Base-by-base conservation (phyloP, 1,284 basidiomycete species). In the Hemileia vastatrix region DNA sequence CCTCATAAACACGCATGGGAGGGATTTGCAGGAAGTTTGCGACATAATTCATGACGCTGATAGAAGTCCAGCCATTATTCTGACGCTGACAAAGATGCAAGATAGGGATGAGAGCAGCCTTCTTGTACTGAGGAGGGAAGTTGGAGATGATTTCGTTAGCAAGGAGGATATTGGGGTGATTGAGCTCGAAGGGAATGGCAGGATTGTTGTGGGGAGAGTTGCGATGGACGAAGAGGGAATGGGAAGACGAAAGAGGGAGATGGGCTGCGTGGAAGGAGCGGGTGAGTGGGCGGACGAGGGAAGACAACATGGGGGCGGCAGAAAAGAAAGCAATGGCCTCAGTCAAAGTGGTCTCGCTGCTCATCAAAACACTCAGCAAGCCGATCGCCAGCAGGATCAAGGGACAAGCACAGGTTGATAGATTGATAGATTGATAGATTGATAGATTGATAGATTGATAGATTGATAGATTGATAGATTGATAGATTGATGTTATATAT, bases 1-100 rank as follows among this genome's bases (percentile, higher is more conserved):
- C 95, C 79, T 99, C 95, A 77, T 98, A 99, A 4, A 98, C 95
- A 18, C 94, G 86, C 95, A 98, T 98, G 59, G 90, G 89, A 6
- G 89, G 90, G 85, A 99, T 90, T 73, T 90, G 90, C 58, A 98
- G 82, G 43, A 94, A 79, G 56, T 70, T 67, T 49, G 73, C 68
- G 52, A 98, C 87, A 72, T 92, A 90, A 79, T 98, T 97, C 94
- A 99, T 99, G 66, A 94, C 92, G 71, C 87, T 90, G 71, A 99
- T 94, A 74, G 87, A 91, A n/a, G 92, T 94, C 90, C 91, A 99
- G 71, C 91, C 92, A 71, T 91, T 89, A 80, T 98, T 97, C 79
- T 98, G 95, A 69, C 91, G 83, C 79, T 99, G 95, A 1, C 86
- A 94, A 48, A 99, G 83, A 79, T 98, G 92, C 64, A 99, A 85